Evolutionary conservation across 2,329 filamentous ascomycete genomes (phyloP), one percentile per base, ranked within the genome.

Genomic region (Colletotrichum limetticola): DNA sequence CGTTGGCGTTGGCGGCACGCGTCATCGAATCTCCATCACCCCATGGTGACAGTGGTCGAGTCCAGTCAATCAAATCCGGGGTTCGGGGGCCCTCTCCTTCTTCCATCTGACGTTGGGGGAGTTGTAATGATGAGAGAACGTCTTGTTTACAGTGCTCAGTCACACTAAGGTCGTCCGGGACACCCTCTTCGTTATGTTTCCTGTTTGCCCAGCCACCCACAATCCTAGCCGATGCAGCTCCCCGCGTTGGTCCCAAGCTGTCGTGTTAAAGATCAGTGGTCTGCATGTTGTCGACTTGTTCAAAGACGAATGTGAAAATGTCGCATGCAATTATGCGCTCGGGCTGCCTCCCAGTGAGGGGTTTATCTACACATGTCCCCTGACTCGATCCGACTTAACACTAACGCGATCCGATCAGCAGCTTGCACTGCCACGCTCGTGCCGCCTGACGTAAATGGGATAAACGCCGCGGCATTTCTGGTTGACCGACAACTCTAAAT

Each of bases 21-120:
- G 53, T 53, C 2, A 59, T 46, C 35, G 26, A 55, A n/a, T 70
- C 35, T 28, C 26, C 69, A 22, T 72, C 69, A 63, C 22, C 60
- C 70, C 70, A 72, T 60, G 70, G 70, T 16, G 70, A 72, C 32
- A 72, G 26, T n/a, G 70, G 70, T 35, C 70, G 70, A 70, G 59
- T 60, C 70, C 70, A 72, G 46, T 72, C 70, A 56, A 72, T 72
- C 53, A 72, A 46, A 63, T 72, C 70, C 46, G 70, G 70, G 30
- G 70, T 72, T 16, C 60, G 53, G 46, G 70, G 70, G 11, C 6
- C 22, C 32, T 70, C 58, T 42, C 52, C 58, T 63, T 60, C 37
- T 72, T 72, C 70, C 70, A 72, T 72, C 66, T 69, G 70, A 72
- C 53, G 32, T 60, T 6, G 19, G 22, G 26, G 11, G 14, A 37